Conservation (phyloP, 768 basidiomycete genomes). For the Lactifluus subvellereus region DNA sequence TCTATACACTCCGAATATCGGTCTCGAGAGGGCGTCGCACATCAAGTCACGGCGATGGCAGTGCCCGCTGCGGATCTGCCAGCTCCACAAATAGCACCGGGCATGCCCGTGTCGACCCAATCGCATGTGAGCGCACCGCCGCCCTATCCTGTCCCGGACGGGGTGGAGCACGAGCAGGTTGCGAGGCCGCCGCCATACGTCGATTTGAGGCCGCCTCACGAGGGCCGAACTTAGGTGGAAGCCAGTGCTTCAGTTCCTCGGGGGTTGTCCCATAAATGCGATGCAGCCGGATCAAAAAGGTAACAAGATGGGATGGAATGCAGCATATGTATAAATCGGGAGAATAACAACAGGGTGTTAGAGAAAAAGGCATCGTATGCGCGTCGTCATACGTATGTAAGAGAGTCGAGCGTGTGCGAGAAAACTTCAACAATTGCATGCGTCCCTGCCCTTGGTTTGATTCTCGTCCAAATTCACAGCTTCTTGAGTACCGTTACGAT, state of each 20-base stretch:
- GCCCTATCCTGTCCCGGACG: conserved; percentile 61
- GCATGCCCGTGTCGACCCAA: conserved; percentile 21
- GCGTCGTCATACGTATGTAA: conserved; percentile 9
- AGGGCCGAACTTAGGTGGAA: conserved; percentile 9
- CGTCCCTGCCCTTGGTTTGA: conserved; percentile 60
- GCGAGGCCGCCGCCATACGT: conserved; percentile 36
- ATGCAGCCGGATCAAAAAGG: conserved; percentile 28
- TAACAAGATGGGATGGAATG: conserved; percentile 18
- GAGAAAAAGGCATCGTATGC: not conserved
- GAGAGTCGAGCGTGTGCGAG: not conserved
- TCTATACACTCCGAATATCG: conserved; percentile 80
- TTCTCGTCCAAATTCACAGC: conserved; percentile 69
- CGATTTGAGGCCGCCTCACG: conserved; percentile 29
- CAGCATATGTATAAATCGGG: conserved; percentile 25
- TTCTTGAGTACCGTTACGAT: conserved; percentile 47
- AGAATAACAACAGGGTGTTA: conserved; percentile 21
- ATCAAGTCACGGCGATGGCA: conserved; percentile 23
- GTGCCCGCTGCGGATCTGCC: conserved; percentile 20
- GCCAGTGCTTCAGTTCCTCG: conserved; percentile 24
- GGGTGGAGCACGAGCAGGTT: conserved; percentile 30
- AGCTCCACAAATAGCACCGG: conserved; percentile 25
- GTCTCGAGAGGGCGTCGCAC: conserved; percentile 30
- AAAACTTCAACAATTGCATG: conserved; percentile 67
- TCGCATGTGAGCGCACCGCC: conserved; percentile 55
- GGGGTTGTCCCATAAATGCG: conserved; percentile 17